A percentile compares a stretch with the other conserved stretches of the same genome.
These are phyloP conservation scores for Prototheca cutis DNA, from an alignment of 163 green algal genomes.

Conservation along the genomic window DNA sequence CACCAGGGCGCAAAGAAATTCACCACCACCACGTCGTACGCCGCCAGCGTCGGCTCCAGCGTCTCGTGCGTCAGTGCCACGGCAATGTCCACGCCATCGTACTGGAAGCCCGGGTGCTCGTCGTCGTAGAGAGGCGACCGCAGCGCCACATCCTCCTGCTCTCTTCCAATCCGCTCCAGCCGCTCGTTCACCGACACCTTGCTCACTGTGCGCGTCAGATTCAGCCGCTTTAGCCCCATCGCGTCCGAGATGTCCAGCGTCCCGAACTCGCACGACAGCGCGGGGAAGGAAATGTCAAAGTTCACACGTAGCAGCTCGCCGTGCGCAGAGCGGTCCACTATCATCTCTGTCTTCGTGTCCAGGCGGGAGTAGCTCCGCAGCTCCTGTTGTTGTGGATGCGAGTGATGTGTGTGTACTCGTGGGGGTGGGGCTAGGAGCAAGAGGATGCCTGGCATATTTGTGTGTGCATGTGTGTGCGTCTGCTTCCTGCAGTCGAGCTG, in stretches of 20 bases:
- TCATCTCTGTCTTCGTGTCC: slow-evolving; percentile 53
- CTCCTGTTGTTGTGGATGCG: background rate
- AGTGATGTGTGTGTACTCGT: background rate
- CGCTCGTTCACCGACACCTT: slow-evolving; percentile 71
- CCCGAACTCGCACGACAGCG: slow-evolving; percentile 87
- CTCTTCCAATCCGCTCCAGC: slow-evolving; percentile 32
- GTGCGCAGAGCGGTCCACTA: slow-evolving; percentile 75
- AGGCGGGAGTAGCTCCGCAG: slow-evolving; percentile 6
- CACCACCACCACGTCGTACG: slow-evolving; percentile 72
- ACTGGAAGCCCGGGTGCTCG: slow-evolving; percentile 24
- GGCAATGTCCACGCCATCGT: slow-evolving; percentile 20
- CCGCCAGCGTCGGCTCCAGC: slow-evolving; percentile 42
- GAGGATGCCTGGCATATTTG: no score
- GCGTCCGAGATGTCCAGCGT: slow-evolving; percentile 87
- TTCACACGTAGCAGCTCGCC: slow-evolving; percentile 89
- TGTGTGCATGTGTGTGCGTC: no score
- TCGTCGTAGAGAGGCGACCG: slow-evolving; percentile 31
- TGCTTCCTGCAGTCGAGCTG: no score
- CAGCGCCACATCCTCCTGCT: slow-evolving; percentile 28
- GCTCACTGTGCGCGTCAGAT: slow-evolving; percentile 85
- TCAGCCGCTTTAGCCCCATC: slow-evolving; percentile 81
- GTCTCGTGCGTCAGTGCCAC: slow-evolving; percentile 17
- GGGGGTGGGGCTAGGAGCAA: background rate
- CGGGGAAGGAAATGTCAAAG: slow-evolving; percentile 82
- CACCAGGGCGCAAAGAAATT: slow-evolving; percentile 94